Evolutionary conservation across 2,329 filamentous ascomycete genomes (phyloP), one percentile per base, ranked within the genome.

Genomic region (Epichloe baconii): DNA sequence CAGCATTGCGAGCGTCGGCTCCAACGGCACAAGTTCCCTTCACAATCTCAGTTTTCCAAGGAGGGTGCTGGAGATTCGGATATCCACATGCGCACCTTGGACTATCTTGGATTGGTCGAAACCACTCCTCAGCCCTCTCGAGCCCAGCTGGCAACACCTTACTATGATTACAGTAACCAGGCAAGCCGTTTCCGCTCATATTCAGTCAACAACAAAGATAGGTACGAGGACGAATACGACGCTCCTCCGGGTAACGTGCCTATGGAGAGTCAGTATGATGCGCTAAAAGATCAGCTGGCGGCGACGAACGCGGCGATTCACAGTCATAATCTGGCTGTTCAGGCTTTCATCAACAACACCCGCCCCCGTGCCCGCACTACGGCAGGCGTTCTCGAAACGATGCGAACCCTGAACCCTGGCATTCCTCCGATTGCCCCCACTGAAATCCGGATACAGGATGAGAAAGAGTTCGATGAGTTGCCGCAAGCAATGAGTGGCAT

Each of bases 131-230:
- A 95, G 64, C 85, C 87, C 49, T 74, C 80, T 54, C 80, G 83
- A 55, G 84, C 86, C 47, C 85, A 83, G 55, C 72, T 94, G 55
- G 82, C 82, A 42, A 83, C 86, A 8, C 83, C 86, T 2, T 85
- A 88, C 61, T 73, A 91, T 54, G 82, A 83, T 55, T 84, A 87
- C 64, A 78, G 88, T 57, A 85, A 83, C 64, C 86, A 86, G 59
- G 77, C 84, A 44, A 97, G 86, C 66, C 82, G 93, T 49, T 95
- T 97, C 74, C 83, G 93, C 45, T 98, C 93, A 2, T 97, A 96
- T 67, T 98, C 93, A 1, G 93, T 98, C 57, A 98, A 98, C 68
- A 94, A 95, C 51, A 96, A 95, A 68, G 91, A 97, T 66, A 94
- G 93, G 66, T 97, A 97, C 61, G 90, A 94, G 49, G 85, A 89